phyloP scores from a whole-genome alignment of 768 basidiomycete species.

The Boletus huronensis region DNA sequence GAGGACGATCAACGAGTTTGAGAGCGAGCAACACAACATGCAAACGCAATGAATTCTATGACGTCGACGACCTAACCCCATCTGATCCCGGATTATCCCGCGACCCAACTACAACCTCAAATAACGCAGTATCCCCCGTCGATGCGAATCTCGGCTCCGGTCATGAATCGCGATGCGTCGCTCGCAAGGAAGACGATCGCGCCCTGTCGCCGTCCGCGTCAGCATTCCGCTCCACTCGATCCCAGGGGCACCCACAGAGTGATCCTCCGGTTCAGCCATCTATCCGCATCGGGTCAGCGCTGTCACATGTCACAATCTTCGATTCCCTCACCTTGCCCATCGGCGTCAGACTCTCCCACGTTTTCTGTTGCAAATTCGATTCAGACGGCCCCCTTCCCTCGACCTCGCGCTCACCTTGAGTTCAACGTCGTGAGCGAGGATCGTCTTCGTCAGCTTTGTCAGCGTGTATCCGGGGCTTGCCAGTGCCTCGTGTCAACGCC shows the following conservation, averaged over 20 bases:
- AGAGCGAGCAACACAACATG: not conserved
- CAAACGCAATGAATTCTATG: constrained; percentile 12
- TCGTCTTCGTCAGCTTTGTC: constrained; percentile 82
- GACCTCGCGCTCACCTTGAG: constrained; percentile 54
- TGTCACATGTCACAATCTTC: too few relatives aligned
- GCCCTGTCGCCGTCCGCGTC: constrained; percentile 44
- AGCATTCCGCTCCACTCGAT: not conserved
- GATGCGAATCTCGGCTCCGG: constrained; percentile 78
- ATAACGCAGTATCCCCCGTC: constrained; percentile 87
- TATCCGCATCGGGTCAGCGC: constrained; percentile 32
- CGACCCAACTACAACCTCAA: constrained; percentile 26
- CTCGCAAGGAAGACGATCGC: constrained; percentile 89
- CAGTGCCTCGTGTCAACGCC: constrained; percentile 1
- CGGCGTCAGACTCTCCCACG: constrained; percentile 82
- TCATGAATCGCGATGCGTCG: constrained; percentile 88
- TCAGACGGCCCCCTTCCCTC: not conserved
- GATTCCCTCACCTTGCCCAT: constrained; percentile 64
- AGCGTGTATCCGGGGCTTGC: constrained; percentile 90
- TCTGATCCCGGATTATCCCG: constrained; percentile 12
- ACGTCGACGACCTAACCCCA: constrained; percentile 22
- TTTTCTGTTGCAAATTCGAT: constrained; percentile 46
- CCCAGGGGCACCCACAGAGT: constrained; percentile 52
- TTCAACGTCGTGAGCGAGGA: constrained; percentile 70
- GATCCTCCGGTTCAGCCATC: constrained; percentile 93
- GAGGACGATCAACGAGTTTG: not conserved